Conservation (phyloP, 345 rosid species). For the Salix dunnii region DNA sequence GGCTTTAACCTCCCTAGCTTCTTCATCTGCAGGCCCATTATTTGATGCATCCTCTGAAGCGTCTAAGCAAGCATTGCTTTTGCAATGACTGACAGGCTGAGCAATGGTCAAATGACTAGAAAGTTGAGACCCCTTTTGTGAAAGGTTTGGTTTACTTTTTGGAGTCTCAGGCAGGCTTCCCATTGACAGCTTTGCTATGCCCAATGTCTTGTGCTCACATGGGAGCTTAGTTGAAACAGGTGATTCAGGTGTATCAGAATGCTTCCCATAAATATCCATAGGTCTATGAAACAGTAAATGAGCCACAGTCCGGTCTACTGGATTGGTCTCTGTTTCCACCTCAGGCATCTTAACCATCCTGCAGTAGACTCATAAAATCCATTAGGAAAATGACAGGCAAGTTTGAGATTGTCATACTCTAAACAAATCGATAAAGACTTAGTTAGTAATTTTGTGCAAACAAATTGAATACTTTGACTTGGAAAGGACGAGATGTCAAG, state of each 20-base stretch:
- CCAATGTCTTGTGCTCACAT: constrained; percentile 32
- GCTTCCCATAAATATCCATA: constrained; percentile 42
- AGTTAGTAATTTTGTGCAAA: not conserved
- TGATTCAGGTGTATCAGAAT: constrained; percentile 54
- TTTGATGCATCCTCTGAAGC: constrained; percentile 37
- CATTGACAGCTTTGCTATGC: constrained; percentile 18
- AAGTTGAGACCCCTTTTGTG: constrained; percentile 34
- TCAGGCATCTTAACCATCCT: constrained; percentile 53
- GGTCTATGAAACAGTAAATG: constrained; percentile 85
- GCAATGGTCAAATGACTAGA: constrained; percentile 22
- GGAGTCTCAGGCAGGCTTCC: constrained; percentile 31
- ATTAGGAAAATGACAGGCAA: not conserved
- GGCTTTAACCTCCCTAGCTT: constrained; percentile 30
- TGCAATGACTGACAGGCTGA: constrained; percentile 11
- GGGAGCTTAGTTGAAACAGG: constrained; percentile 45
- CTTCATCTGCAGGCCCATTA: constrained; percentile 37
- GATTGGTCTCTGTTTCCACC: constrained; percentile 81
- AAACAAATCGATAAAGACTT: not conserved
- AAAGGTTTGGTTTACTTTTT: constrained; percentile 27
- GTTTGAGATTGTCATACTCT: not conserved
- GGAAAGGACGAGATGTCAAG: not conserved
- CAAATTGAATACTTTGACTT: not conserved
- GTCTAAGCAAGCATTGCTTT: constrained; percentile 20
- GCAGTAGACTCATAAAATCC: constrained; percentile 15
- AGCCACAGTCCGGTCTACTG: constrained; percentile 80